Evolutionary conservation across 768 basidiomycete species (phyloP).

Genomic region (Tylopilus plumbeoviolaceoides): DNA sequence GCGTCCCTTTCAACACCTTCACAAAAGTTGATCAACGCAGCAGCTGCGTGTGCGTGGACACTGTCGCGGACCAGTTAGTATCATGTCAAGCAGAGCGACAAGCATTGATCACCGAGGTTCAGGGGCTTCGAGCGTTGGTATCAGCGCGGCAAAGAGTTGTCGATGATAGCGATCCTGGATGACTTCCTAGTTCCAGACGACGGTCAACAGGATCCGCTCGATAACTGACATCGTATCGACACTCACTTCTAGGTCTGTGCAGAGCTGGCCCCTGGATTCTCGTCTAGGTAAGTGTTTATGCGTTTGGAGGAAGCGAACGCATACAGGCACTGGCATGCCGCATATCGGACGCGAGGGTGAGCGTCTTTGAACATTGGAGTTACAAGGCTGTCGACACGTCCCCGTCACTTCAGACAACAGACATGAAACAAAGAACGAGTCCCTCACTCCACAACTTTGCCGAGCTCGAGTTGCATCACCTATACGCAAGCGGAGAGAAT

Average conservation of each 20-base stretch:
- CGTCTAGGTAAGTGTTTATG: neutral
- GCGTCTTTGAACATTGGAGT: conserved; percentile 73
- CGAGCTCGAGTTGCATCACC: conserved; percentile 79
- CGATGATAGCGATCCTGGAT: conserved; percentile 71
- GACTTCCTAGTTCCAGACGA: conserved; percentile 47
- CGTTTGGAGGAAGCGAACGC: conserved; percentile 24
- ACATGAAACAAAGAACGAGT: neutral
- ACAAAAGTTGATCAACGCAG: conserved; percentile 88
- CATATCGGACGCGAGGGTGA: conserved; percentile 69
- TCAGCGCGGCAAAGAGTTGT: conserved; percentile 65
- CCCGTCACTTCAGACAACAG: neutral
- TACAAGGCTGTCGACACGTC: conserved; percentile 49
- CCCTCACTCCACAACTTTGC: conserved; percentile 74
- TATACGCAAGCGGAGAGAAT: conserved; percentile 18
- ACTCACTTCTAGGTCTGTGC: conserved; percentile 80
- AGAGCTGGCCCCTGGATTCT: conserved; percentile 69
- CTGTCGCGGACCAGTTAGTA: conserved; percentile 34
- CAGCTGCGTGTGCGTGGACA: conserved; percentile 83
- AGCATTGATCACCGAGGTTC: conserved; percentile 53
- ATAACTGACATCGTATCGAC: neutral
- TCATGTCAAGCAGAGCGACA: neutral
- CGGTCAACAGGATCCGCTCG: neutral
- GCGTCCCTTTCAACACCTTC: conserved; percentile 76
- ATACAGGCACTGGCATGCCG: conserved; percentile 83
- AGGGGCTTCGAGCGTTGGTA: conserved; percentile 69